Conservation (phyloP, 2,329 filamentous ascomycete species). For the Aspergillus luchuensis region DNA sequence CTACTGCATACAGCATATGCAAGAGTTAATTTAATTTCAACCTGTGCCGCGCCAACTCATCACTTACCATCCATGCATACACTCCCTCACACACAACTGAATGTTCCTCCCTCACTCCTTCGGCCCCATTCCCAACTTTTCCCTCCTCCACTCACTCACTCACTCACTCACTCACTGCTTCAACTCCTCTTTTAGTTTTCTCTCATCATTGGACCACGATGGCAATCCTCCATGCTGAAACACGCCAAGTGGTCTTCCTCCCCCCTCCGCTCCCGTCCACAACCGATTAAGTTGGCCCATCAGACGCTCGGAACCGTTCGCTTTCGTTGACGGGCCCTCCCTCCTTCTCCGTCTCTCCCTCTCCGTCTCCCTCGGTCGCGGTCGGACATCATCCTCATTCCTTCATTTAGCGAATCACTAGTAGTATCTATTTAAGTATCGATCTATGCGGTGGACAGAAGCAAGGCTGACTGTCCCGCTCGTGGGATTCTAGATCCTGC, state of each 20-base stretch:
- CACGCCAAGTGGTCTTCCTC: background rate
- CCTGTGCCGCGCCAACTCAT: no score
- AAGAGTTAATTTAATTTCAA: no score
- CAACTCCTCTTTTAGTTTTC: no score
- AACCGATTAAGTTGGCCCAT: conserved; percentile 1
- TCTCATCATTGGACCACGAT: background rate
- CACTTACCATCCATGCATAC: background rate
- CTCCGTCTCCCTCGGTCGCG: background rate
- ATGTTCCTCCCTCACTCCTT: background rate
- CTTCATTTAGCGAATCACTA: no score
- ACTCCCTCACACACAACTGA: background rate
- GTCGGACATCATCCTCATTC: background rate
- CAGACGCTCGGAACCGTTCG: background rate
- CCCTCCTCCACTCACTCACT: background rate
- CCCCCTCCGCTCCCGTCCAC: background rate
- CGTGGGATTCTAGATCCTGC: background rate
- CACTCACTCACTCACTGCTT: no score
- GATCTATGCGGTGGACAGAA: no score
- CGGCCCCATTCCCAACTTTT: background rate
- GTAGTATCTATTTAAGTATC: no score
- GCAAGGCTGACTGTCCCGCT: background rate
- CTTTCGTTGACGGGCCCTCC: background rate
- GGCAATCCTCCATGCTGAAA: background rate
- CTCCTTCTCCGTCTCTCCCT: no score
- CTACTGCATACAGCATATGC: no score